A percentile compares a stretch with the other conserved stretches of the same genome.
phyloP scores from a whole-genome alignment of 108 stramenopile species.

The Mayamaea pseudoterrestris region DNA sequence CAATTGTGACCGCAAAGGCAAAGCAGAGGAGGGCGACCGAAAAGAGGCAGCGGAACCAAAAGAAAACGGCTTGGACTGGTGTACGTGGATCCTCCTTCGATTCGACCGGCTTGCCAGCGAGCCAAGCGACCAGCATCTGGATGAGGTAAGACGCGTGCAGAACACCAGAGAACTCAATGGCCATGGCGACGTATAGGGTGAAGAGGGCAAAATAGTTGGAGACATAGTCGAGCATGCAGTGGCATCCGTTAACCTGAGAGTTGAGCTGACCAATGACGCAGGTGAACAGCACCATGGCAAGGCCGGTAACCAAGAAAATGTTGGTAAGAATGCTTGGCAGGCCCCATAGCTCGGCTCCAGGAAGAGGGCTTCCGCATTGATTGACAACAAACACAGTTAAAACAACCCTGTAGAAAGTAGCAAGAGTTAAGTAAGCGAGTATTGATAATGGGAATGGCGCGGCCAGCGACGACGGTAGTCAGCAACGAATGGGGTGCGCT shows the following conservation, averaged over 20 bases:
- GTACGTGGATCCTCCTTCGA: slow-evolving; percentile 42
- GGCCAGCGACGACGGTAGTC: too few relatives aligned
- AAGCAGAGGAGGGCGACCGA: slow-evolving; percentile 30
- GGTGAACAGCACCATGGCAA: slow-evolving; percentile 69
- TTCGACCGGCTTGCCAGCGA: slow-evolving; percentile 25
- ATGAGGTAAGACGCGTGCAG: slow-evolving; percentile 40
- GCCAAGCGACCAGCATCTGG: slow-evolving; percentile 19
- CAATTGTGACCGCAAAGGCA: slow-evolving; percentile 37
- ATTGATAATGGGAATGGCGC: too few relatives aligned
- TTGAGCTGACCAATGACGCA: slow-evolving; percentile 66
- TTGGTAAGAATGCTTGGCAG: slow-evolving; percentile 35
- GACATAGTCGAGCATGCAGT: slow-evolving; percentile 74
- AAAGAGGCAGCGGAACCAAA: slow-evolving; percentile 30
- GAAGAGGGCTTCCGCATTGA: slow-evolving; percentile 45
- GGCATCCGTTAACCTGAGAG: slow-evolving; percentile 67
- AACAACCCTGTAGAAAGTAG: too few relatives aligned
- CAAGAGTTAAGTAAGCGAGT: too few relatives aligned
- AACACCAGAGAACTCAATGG: slow-evolving; percentile 37
- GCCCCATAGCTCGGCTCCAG: slow-evolving; percentile 39
- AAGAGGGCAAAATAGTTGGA: slow-evolving; percentile 37
- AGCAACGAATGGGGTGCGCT: too few relatives aligned
- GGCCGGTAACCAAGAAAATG: slow-evolving; percentile 62
- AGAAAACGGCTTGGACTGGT: slow-evolving; percentile 21
- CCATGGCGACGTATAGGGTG: slow-evolving; percentile 32
- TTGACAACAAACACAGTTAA: slow-evolving; percentile 57